These are phyloP conservation scores for Zychaea mexicana DNA, from an alignment of 371 early-diverging fungal species.

Conservation along the genomic window DNA sequence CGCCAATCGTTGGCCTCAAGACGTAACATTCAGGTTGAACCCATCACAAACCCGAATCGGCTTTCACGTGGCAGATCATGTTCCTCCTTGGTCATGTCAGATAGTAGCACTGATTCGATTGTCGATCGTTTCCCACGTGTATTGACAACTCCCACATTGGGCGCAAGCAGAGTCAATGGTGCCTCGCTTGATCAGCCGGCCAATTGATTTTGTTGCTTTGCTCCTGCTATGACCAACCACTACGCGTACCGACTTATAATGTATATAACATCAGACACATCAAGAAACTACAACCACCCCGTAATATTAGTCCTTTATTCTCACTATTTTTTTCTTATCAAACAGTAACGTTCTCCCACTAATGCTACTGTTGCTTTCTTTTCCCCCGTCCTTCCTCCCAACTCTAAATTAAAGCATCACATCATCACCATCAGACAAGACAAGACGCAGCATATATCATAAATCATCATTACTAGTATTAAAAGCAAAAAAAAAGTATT, in stretches of 20 bases:
- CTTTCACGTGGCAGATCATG: slow-evolving; percentile 14
- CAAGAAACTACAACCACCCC: background rate
- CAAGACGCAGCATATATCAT: background rate
- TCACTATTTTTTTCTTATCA: background rate
- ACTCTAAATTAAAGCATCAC: too few species aligned
- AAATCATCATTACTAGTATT: background rate
- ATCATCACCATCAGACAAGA: background rate
- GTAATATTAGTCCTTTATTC: background rate
- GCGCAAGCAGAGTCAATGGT: background rate
- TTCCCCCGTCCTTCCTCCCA: background rate
- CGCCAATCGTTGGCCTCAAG: slow-evolving; percentile 7
- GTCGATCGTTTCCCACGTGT: slow-evolving; percentile 8
- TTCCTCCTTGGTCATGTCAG: slow-evolving; percentile 7
- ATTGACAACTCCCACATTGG: slow-evolving; percentile 9
- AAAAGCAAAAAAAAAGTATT: background rate
- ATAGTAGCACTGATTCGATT: background rate
- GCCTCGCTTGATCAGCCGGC: background rate
- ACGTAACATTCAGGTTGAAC: slow-evolving; percentile 3
- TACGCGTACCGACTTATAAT: background rate
- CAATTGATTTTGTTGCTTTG: background rate
- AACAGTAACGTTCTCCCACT: too few species aligned
- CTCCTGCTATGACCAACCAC: background rate
- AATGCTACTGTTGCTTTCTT: too few species aligned
- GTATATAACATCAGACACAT: background rate
- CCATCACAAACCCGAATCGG: background rate